Evolutionary conservation across 192 early-diverging fungal species (phyloP).

Genomic region (Linnemannia schmuckeri): DNA sequence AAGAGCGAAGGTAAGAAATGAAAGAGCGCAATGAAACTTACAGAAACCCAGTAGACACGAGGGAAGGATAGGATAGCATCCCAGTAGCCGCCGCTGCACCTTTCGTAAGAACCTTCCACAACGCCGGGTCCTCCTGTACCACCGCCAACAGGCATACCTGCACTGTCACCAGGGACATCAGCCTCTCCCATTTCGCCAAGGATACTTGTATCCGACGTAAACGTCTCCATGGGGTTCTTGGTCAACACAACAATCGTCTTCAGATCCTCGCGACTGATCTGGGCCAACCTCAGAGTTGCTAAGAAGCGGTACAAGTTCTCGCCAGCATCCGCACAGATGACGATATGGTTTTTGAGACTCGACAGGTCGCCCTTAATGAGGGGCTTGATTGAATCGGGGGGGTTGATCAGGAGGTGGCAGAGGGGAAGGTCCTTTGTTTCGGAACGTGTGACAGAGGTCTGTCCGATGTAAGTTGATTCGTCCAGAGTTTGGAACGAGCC

Average conservation of each 20-base stretch:
- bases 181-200: conserved; percentile 2
- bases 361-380: conserved; percentile 41
- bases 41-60: conserved; percentile 59
- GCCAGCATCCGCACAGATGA: conserved; percentile 59
- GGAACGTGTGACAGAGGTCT: conserved; percentile 30
- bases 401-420: conserved; percentile 44
- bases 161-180: neutral
- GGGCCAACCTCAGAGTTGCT: conserved; percentile 51
- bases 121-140: neutral
- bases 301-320: conserved; percentile 52
- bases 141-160: neutral
- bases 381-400: conserved; percentile 21
- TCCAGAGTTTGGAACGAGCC: conserved; percentile 22
- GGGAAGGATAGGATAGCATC: conserved; percentile 60
- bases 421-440: conserved; percentile 46
- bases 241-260: conserved; percentile 64
- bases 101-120: neutral
- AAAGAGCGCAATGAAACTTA: conserved; percentile 21
- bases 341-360: conserved; percentile 49
- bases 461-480: conserved; percentile 41
- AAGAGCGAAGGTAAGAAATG: neutral
- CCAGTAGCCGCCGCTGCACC: conserved; percentile 22
- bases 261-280: conserved; percentile 57
- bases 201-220: neutral
- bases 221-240: conserved; percentile 23